Base-by-base conservation (phyloP, 164 flowering plant species). In the Annona cherimola region DNA sequence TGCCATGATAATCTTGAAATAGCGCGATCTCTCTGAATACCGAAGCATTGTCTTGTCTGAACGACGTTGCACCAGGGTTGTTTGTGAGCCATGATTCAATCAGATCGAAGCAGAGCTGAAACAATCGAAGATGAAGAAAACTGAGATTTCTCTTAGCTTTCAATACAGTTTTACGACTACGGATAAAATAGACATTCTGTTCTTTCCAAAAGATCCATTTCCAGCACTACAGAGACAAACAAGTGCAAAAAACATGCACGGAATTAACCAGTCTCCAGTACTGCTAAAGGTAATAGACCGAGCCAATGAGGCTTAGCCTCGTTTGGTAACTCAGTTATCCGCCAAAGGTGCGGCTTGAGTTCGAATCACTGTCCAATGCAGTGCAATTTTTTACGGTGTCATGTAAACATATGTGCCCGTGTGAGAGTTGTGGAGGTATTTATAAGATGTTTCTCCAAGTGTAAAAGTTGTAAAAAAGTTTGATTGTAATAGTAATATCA, bases 1-100 rank as follows among this genome's bases (percentile, higher is more conserved):
- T 54, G 40, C 87, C 87, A 67, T 78, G 83, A 72, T 85, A 85
- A 72, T 85, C 87, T 63, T 85, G 87, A 54, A 80, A 85, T 46
- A 85, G 86, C 39, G 88, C 88, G 4, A 85, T 66, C 61, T 83
- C 83, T 76, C 81, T 78, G 68, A 85, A 85, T 7, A 78, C 44
- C 46, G 83, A 80, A 42, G 69, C 50, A 4, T 80, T 84, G 6
- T 75, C 65, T 67, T 66, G 68, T 70, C 61, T 79, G 61, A 82
- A 71, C 63, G 68, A 54, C 1, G 69, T 69, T 0, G 80, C 71
- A 0, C 80, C 82, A 0, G 81, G 81, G 46, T 83, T 79, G 1
- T 72, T 71, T 0, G 62, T 70, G 1, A 85, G 68, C 88, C 88
- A 85, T 18, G 84, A 76, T 63, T 85, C 88, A 4, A 83, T 71